Conservation (phyloP, 169 alveolate species). For the Besnoitia besnoiti region DNA sequence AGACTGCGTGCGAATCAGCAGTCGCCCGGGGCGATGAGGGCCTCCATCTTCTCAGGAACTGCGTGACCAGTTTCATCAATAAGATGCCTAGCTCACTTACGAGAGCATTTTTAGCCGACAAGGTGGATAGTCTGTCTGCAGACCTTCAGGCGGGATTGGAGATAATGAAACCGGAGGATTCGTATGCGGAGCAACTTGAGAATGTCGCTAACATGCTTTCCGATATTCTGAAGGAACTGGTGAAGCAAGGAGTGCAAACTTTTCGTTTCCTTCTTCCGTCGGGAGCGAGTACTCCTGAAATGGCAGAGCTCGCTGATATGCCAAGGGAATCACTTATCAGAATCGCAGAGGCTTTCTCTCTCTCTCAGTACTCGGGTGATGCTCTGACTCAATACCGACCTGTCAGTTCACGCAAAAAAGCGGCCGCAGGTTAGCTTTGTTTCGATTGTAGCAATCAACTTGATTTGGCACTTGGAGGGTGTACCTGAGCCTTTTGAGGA, state of each 20-base stretch:
- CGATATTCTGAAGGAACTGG: not conserved
- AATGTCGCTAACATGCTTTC: not conserved
- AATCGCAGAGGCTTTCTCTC: constrained; percentile 1
- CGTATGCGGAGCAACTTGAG: not conserved
- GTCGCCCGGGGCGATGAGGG: not conserved
- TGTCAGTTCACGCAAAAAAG: not conserved
- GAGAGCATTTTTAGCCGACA: constrained; percentile 3
- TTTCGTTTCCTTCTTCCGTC: not conserved
- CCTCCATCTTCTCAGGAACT: not conserved
- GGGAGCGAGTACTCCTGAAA: not conserved
- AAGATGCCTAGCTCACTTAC: not conserved
- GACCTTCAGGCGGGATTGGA: not conserved
- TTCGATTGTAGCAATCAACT: too few relatives aligned
- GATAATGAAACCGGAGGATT: not conserved
- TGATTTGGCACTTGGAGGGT: too few relatives aligned
- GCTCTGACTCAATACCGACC: not conserved
- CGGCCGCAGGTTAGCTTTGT: not conserved
- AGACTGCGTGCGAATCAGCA: not conserved
- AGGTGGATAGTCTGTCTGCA: not conserved
- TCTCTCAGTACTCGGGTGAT: not conserved
- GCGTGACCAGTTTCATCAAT: not conserved
- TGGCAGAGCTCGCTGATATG: not conserved
- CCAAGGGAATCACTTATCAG: not conserved
- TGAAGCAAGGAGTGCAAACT: not conserved
- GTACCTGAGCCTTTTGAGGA: too few relatives aligned